Conservation (phyloP, 805 yeast species). For the Metschnikowia drakensbergensis region DNA sequence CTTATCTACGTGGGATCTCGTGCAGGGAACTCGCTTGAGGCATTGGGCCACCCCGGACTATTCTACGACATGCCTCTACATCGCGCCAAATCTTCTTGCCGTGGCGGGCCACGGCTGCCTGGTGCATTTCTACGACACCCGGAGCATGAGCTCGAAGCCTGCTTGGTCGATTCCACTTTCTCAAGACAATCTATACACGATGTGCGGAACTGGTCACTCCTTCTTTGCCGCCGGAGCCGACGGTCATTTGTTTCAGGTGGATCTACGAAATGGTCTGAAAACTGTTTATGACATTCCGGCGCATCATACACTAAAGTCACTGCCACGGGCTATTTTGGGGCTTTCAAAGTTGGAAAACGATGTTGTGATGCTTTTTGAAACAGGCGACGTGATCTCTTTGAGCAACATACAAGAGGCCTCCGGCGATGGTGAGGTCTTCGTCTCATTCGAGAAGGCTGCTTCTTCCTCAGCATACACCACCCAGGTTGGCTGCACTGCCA, state of each 20-base stretch:
- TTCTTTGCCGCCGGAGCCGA: slow-evolving; percentile 17
- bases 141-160: slow-evolving; percentile 7
- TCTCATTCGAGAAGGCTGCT: neutral
- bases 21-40: slow-evolving; percentile 9
- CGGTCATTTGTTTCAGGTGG: slow-evolving; percentile 15
- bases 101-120: slow-evolving; percentile 17
- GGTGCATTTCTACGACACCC: slow-evolving; percentile 15
- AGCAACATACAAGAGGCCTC: neutral
- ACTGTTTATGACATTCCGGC: neutral
- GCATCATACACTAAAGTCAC: neutral
- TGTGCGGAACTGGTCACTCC: slow-evolving; percentile 11
- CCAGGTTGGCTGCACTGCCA: slow-evolving; percentile 8
- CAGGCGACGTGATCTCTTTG: neutral
- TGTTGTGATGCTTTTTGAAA: neutral
- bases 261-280: slow-evolving; percentile 11
- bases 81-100: slow-evolving; percentile 11
- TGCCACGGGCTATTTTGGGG: neutral
- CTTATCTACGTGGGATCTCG: slow-evolving; percentile 16
- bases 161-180: slow-evolving; percentile 11
- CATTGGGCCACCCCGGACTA: slow-evolving; percentile 11
- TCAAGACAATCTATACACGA: slow-evolving; percentile 15
- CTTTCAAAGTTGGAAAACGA: neutral
- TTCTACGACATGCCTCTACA: slow-evolving; percentile 9
- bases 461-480: neutral
- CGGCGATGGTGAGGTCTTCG: neutral